These are phyloP conservation scores for Leccinum broughii DNA, from an alignment of 768 basidiomycete genomes.

Conservation along the genomic window DNA sequence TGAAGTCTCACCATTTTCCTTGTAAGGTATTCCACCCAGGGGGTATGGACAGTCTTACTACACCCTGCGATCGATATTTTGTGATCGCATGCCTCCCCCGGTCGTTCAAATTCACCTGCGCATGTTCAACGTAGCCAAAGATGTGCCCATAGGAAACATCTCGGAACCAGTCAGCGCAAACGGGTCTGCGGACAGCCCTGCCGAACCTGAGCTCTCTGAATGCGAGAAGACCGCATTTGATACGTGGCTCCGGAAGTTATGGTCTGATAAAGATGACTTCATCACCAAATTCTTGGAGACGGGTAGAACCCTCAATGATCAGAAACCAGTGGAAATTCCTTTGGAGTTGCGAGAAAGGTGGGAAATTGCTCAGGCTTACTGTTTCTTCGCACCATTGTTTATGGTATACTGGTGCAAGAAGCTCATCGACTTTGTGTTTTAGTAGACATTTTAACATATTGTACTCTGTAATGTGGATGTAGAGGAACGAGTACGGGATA, in stretches of 20 bases:
- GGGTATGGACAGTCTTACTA: conserved; percentile 89
- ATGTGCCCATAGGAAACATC: conserved; percentile 70
- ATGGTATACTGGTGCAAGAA: conserved; percentile 50
- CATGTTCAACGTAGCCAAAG: conserved; percentile 63
- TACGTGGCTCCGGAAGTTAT: conserved; percentile 76
- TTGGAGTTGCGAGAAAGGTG: conserved; percentile 51
- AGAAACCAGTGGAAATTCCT: conserved; percentile 52
- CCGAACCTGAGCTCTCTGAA: conserved; percentile 53
- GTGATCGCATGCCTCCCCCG: conserved; percentile 79
- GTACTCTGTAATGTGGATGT: conserved; percentile 13
- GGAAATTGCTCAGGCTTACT: conserved; percentile 68
- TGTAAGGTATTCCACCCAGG: conserved; percentile 68
- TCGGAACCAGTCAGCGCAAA: conserved; percentile 34
- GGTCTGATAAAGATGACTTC: conserved; percentile 82
- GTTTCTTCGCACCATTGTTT: conserved; percentile 64
- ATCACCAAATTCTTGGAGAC: conserved; percentile 66
- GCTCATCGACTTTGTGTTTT: conserved; percentile 28
- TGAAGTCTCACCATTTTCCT: not conserved
- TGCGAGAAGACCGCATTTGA: conserved; percentile 72
- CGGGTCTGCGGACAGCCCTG: conserved; percentile 30
- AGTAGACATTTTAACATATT: conserved; percentile 11
- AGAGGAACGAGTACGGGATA: not conserved
- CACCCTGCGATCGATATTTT: conserved; percentile 86
- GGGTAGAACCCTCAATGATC: conserved; percentile 43
- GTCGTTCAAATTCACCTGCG: conserved; percentile 85